phyloP scores from a whole-genome alignment of 164 flowering plant genomes.

The Akebia trifoliata region DNA sequence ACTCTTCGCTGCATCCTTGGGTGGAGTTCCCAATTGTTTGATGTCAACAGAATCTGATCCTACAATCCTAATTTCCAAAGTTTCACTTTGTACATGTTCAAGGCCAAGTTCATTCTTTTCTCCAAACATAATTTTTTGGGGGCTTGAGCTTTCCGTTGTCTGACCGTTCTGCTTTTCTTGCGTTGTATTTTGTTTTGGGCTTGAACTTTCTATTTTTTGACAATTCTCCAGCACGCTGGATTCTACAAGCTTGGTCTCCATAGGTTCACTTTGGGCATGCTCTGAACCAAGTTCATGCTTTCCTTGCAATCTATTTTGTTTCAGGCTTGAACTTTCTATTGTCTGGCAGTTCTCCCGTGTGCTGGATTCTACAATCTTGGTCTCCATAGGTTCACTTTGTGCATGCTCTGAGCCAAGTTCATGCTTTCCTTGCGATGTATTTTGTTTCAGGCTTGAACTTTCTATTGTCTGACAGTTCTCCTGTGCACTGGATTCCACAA shows the following conservation, averaged over 20 bases:
- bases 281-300: constrained; percentile 4
- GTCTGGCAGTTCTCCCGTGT: constrained; percentile 9
- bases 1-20: constrained; percentile 12
- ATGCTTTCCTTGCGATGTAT: not conserved
- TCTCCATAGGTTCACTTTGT: constrained; percentile 18
- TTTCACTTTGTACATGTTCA: constrained; percentile 10
- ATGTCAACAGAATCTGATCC: constrained; percentile 9
- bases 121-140: constrained; percentile 7
- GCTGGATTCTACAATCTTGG: constrained; percentile 12
- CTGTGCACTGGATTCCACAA: not conserved
- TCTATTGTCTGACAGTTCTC: not conserved
- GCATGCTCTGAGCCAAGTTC: constrained; percentile 3
- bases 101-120: constrained; percentile 7
- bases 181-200: no score
- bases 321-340: constrained; percentile 3
- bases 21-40: constrained; percentile 8
- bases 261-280: constrained; percentile 8
- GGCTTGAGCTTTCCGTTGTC: no score
- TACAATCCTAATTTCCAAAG: constrained; percentile 4
- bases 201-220: no score
- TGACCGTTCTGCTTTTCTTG: no score
- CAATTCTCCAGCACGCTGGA: no score
- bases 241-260: constrained; percentile 7
- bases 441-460: not conserved
- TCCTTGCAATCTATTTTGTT: constrained; percentile 8